phyloP scores from a whole-genome alignment of 345 rosid species.

The Cardamine chenopodiifolia region DNA sequence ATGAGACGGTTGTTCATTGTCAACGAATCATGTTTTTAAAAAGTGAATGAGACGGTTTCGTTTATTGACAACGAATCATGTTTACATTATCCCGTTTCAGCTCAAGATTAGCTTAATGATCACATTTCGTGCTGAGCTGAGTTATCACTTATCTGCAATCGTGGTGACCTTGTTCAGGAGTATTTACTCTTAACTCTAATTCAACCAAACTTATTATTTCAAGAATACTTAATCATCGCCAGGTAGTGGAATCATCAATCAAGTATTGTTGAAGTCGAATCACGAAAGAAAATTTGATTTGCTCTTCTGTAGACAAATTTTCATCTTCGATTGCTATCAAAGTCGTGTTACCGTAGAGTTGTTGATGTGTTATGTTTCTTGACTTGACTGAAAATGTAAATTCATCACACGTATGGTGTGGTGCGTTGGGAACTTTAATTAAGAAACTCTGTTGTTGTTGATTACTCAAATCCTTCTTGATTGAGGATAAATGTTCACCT shows the following conservation, averaged over 20 bases:
- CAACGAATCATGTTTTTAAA: too few species aligned
- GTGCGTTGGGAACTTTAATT: background rate
- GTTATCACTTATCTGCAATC: too few species aligned
- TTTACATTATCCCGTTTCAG: background rate
- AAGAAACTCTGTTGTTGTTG: background rate
- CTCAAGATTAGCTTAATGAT: background rate
- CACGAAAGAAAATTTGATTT: too few species aligned
- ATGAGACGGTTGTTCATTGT: background rate
- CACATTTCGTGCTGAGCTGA: background rate
- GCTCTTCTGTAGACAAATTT: background rate
- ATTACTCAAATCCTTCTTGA: constrained; percentile 33
- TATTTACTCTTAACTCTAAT: background rate
- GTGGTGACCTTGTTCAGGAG: too few species aligned
- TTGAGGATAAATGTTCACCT: constrained; percentile 5
- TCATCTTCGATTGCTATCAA: background rate
- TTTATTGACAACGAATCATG: background rate
- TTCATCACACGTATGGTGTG: background rate
- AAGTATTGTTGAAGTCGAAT: too few species aligned
- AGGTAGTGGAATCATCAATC: background rate
- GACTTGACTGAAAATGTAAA: background rate
- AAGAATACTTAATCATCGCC: background rate
- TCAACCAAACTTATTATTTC: background rate
- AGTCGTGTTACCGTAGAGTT: background rate
- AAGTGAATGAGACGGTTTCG: background rate
- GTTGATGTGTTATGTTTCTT: background rate